A percentile compares a stretch with the other conserved stretches of the same genome.
Evolutionary conservation across 768 basidiomycete genomes (phyloP).

Genomic region (Dioszegia aurantiaca): DNA sequence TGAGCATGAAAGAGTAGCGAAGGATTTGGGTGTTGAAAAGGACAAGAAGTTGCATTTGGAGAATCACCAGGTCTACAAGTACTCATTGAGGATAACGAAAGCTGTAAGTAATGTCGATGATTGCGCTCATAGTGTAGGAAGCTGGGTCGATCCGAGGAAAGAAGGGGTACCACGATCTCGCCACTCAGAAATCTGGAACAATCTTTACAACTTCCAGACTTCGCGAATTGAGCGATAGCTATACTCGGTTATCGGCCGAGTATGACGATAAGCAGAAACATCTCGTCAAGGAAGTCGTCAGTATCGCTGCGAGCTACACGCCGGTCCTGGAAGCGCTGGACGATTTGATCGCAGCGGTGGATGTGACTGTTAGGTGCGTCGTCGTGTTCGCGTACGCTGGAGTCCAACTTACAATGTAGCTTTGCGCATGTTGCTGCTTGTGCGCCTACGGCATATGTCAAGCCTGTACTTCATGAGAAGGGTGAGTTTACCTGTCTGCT

Average conservation of each 20-base stretch:
- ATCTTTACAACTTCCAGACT: conserved; percentile 80
- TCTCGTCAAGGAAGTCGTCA: conserved; percentile 87
- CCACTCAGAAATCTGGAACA: conserved; percentile 77
- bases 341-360: conserved; percentile 78
- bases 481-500: conserved; percentile 56
- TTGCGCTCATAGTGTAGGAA: conserved; percentile 60
- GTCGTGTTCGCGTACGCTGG: no score
- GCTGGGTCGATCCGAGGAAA: conserved; percentile 65
- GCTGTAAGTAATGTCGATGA: conserved; percentile 59
- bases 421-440: conserved; percentile 87
- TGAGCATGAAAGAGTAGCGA: conserved; percentile 69
- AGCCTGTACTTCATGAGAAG: conserved; percentile 73
- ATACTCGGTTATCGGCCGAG: conserved; percentile 63
- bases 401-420: conserved; percentile 16
- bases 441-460: conserved; percentile 82
- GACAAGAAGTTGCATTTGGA: conserved; percentile 96
- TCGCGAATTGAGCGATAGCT: conserved; percentile 69
- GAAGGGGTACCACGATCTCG: conserved; percentile 75
- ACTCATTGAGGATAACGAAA: conserved; percentile 89
- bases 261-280: conserved; percentile 75
- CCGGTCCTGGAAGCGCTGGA: conserved; percentile 83
- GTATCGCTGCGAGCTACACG: conserved; percentile 89
- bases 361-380: conserved; percentile 78
- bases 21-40: conserved; percentile 72
- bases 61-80: conserved; percentile 81